Evolutionary conservation across 192 early-diverging fungal genomes (phyloP).

Genomic region (Spizellomyces punctatus): DNA sequence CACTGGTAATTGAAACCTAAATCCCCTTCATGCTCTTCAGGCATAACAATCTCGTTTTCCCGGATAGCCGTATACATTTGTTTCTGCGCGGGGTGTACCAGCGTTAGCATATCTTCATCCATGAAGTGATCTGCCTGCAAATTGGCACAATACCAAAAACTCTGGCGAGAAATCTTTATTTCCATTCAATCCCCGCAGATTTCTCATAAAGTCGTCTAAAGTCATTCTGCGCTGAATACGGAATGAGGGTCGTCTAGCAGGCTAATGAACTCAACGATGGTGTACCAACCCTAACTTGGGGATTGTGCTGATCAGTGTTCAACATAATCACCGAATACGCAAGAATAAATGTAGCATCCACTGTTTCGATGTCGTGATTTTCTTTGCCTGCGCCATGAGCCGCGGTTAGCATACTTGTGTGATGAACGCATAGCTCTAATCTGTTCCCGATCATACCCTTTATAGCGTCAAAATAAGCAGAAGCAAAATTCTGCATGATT

Average conservation of each 20-base stretch:
- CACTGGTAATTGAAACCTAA: slow-evolving; percentile 94
- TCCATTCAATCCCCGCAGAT: slow-evolving; percentile 86
- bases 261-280: too few species aligned
- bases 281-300: slow-evolving; percentile 70
- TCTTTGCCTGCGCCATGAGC: slow-evolving; percentile 24
- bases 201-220: slow-evolving; percentile 84
- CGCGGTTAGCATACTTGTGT: not conserved
- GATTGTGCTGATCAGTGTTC: slow-evolving; percentile 98
- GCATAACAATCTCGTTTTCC: slow-evolving; percentile 91
- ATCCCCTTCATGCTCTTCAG: slow-evolving; percentile 95
- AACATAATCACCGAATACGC: slow-evolving; percentile 95
- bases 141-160: slow-evolving; percentile 61
- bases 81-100: slow-evolving; percentile 8
- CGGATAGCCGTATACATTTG: slow-evolving; percentile 88
- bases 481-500: slow-evolving; percentile 90
- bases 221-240: slow-evolving; percentile 77
- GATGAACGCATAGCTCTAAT: too few species aligned
- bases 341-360: slow-evolving; percentile 85
- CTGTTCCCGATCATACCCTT: slow-evolving; percentile 18
- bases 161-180: slow-evolving; percentile 79
- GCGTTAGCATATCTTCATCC: not conserved
- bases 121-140: not conserved
- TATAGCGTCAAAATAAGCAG: slow-evolving; percentile 71
- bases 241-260: not conserved
- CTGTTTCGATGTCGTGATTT: slow-evolving; percentile 69